Evolutionary conservation across 352 stramenopile species (phyloP), one percentile per base, ranked within the genome.

Genomic region (Pythium phragmitis): DNA sequence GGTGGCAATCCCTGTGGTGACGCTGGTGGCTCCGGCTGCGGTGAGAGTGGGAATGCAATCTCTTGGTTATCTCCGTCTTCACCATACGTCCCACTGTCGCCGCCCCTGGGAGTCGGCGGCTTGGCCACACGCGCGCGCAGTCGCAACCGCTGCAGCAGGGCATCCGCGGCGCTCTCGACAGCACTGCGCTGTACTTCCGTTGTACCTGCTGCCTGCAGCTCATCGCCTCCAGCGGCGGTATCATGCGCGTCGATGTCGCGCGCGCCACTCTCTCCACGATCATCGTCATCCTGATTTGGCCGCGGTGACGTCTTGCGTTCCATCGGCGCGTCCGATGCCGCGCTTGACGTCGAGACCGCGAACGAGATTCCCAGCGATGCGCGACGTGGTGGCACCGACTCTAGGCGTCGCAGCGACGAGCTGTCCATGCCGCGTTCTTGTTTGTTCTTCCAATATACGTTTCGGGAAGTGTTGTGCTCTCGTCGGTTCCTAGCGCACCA

Each of bases 91-190:
- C 33, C 43, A n/a, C 39, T 43, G 41, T 58, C 43, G 1, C 8
- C 30, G 16, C 62, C 56, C 50, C 23, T 21, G 26, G 19, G 13
- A 33, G 47, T 48, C 37, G 61, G 37, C 16, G 54, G 62, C 48
- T 69, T 64, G 21, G 49, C 57, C 2, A 46, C 56, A 3, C 63
- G 63, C 41, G 57, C 56, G 8, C 63, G 63, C 43, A 50, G 42
- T 12, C 63, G 56, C 45, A 70, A 50, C 2, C 63, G 56, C 43
- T 65, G 63, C 21, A 70, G 45, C 41, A 70, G 57, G 21, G 57
- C 63, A 17, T 70, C 63, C 3, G 63, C 63, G 9, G 63, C 63
- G 43, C 56, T 70, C 53, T 70, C 63, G 30, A 70, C 63, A 7
- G 63, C 63, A 23, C 49, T 57, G 49, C 55, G 53, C 26, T 57